Evolutionary conservation across 2,329 filamentous ascomycete genomes (phyloP).

Genomic region (Penicillium sp.): DNA sequence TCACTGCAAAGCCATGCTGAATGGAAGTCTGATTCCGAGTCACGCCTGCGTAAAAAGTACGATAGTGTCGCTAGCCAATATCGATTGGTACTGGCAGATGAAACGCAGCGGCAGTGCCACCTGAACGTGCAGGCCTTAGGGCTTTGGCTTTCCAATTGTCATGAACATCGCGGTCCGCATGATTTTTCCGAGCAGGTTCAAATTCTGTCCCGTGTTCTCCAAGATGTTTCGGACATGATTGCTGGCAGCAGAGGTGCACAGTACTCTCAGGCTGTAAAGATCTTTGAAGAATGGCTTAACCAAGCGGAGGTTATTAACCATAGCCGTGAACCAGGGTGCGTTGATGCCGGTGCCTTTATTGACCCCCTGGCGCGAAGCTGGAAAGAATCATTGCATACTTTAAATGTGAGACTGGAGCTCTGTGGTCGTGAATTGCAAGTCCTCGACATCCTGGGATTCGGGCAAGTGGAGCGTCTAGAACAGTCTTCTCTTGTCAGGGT

Average conservation of each 20-base stretch:
- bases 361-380: conserved; percentile 34
- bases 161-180: conserved; percentile 25
- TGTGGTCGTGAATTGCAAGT: conserved; percentile 36
- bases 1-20: conserved; percentile 28
- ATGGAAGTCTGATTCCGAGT: conserved; percentile 33
- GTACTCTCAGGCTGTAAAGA: conserved; percentile 29
- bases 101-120: conserved; percentile 32
- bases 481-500: conserved; percentile 35
- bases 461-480: conserved; percentile 22
- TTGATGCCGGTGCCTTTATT: conserved; percentile 29
- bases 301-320: conserved; percentile 28
- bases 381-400: conserved; percentile 32
- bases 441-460: conserved; percentile 35
- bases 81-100: conserved; percentile 28
- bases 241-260: conserved; percentile 24
- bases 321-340: conserved; percentile 3
- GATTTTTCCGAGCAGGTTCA: conserved; percentile 39
- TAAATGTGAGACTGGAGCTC: conserved; percentile 36
- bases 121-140: conserved; percentile 37
- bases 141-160: conserved; percentile 34
- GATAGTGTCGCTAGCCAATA: conserved; percentile 36
- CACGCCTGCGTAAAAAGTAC: conserved; percentile 34
- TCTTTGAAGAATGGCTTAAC: conserved; percentile 40
- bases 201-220: conserved; percentile 38
- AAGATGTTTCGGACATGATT: conserved; percentile 36